These are phyloP conservation scores for Penicillium canariense DNA, from an alignment of 495 filamentous ascomycete species.

Conservation along the genomic window DNA sequence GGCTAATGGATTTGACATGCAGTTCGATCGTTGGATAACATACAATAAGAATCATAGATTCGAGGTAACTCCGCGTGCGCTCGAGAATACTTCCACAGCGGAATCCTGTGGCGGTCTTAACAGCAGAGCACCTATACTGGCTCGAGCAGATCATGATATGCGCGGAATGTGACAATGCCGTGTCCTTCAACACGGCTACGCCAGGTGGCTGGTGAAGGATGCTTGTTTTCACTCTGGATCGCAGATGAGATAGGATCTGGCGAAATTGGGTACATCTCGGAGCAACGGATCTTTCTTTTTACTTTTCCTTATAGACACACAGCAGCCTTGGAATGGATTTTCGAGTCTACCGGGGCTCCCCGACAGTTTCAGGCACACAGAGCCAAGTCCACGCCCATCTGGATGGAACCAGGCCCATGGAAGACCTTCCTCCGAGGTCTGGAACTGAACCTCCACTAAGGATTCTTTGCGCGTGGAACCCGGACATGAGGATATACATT, in stretches of 20 bases:
- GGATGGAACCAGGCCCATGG: not conserved
- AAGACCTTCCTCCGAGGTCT: not conserved
- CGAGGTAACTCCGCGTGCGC: conserved; percentile 30
- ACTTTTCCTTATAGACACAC: conserved; percentile 9
- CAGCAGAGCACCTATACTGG: conserved; percentile 3
- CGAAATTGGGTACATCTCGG: not conserved
- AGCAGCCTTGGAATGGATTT: conserved; percentile 3
- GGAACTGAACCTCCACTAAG: not conserved
- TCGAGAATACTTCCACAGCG: conserved; percentile 24
- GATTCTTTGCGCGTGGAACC: not conserved
- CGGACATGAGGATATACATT: not conserved
- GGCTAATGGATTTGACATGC: not conserved
- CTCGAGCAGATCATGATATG: not conserved
- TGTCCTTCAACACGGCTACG: not conserved
- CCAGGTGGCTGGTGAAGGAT: not conserved
- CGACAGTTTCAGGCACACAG: conserved; percentile 18
- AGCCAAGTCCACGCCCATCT: not conserved
- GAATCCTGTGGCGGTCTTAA: conserved; percentile 15
- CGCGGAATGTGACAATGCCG: not conserved
- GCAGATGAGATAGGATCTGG: not conserved
- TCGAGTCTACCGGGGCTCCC: conserved; percentile 11
- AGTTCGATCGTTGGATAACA: conserved; percentile 45
- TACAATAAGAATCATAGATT: conserved; percentile 35
- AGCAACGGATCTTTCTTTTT: conserved; percentile 1
- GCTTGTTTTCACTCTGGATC: not conserved